These are phyloP conservation scores for Crithidia brevicula DNA, from an alignment of 208 protist genomes.

Conservation along the genomic window DNA sequence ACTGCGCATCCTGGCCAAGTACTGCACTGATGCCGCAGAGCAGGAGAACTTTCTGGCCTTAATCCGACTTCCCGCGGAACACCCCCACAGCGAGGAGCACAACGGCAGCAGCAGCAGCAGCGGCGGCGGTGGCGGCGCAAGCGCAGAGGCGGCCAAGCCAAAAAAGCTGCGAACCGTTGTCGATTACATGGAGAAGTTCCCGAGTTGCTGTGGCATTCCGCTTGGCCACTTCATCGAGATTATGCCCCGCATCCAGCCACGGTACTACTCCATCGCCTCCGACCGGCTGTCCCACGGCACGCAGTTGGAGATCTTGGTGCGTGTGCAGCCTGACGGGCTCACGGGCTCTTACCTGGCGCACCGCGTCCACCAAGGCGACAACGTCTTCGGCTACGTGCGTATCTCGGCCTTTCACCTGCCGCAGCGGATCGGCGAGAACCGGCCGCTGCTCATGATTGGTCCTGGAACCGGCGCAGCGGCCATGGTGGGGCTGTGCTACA, in stretches of 20 bases:
- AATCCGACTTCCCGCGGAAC: conserved; percentile 24
- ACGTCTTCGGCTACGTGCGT: conserved; percentile 86
- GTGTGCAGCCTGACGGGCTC: conserved; percentile 82
- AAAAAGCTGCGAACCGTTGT: conserved; percentile 53
- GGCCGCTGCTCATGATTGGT: conserved; percentile 92
- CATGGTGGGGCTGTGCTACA: conserved; percentile 80
- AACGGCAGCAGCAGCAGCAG: not conserved
- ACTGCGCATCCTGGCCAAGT: conserved; percentile 70
- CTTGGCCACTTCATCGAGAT: conserved; percentile 85
- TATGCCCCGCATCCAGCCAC: conserved; percentile 91
- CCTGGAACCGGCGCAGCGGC: conserved; percentile 92
- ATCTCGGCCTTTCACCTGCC: conserved; percentile 89
- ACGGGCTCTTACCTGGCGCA: conserved; percentile 79
- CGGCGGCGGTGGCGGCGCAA: no score
- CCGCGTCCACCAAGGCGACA: conserved; percentile 33
- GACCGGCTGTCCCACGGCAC: conserved; percentile 73
- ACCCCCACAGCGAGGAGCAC: not conserved
- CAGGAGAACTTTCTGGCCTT: conserved; percentile 54
- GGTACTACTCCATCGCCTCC: conserved; percentile 97
- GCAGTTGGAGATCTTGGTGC: conserved; percentile 79
- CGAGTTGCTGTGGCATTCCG: conserved; percentile 62
- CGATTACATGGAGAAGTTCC: conserved; percentile 79
- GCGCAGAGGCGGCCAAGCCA: not conserved
- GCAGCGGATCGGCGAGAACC: conserved; percentile 34
- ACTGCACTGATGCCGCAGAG: conserved; percentile 63